A percentile compares a stretch with the other conserved stretches of the same genome.
Evolutionary conservation across 1,139 yeast genomes (phyloP).

Genomic region (Lizanozyma gosingica): DNA sequence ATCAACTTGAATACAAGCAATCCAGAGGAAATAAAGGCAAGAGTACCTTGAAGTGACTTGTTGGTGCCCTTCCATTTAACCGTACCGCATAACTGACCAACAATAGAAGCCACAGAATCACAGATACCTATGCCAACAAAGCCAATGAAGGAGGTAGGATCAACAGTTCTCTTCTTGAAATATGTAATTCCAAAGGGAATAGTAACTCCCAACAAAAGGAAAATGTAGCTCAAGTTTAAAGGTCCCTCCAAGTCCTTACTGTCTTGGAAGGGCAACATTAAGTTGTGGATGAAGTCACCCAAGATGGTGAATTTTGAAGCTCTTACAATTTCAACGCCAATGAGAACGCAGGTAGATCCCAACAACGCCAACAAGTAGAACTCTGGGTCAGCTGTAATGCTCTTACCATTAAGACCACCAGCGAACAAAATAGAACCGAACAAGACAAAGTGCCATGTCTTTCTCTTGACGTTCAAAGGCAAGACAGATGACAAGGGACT

Average conservation of each 20-base stretch:
- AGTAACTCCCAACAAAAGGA: slow-evolving; percentile 28
- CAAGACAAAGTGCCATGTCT: slow-evolving; percentile 36
- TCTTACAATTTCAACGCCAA: slow-evolving; percentile 22
- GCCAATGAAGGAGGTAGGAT: slow-evolving; percentile 29
- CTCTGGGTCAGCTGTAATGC: slow-evolving; percentile 16
- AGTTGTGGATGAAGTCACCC: slow-evolving; percentile 21
- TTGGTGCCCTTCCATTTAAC: slow-evolving; percentile 29
- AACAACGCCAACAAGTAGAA: slow-evolving; percentile 30
- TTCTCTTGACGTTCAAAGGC: slow-evolving; percentile 7
- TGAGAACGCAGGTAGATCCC: slow-evolving; percentile 27
- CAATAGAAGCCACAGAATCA: slow-evolving; percentile 34
- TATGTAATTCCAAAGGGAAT: slow-evolving; percentile 30
- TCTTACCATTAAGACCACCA: neutral
- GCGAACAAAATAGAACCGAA: slow-evolving; percentile 13
- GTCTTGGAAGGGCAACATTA: slow-evolving; percentile 31
- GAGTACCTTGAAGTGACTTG: slow-evolving; percentile 33
- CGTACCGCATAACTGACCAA: slow-evolving; percentile 30
- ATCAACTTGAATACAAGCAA: slow-evolving; percentile 15
- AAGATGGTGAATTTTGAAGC: slow-evolving; percentile 20
- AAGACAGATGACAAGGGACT: neutral
- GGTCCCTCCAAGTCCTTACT: slow-evolving; percentile 36
- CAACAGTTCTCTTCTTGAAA: slow-evolving; percentile 11
- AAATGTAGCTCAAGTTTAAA: slow-evolving; percentile 35
- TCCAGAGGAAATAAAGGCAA: slow-evolving; percentile 23
- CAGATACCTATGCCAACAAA: slow-evolving; percentile 33